Base-by-base conservation (phyloP, 352 stramenopile species). In the Phytophthora multivora region DNA sequence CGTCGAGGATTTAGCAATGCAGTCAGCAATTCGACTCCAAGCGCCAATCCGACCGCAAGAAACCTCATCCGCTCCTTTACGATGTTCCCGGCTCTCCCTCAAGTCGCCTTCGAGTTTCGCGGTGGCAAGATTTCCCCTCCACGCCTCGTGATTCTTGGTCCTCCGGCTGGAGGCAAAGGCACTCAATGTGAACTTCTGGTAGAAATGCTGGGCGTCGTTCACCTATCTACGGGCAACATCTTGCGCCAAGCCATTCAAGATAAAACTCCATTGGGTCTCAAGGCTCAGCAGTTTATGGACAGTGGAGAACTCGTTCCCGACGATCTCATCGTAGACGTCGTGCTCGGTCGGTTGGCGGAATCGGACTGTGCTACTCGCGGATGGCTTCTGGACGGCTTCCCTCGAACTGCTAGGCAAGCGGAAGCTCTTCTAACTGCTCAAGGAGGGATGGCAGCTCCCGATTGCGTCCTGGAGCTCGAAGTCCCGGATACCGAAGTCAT, bases 401-500 rank as follows among this genome's bases (percentile, higher is more conserved):
- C 95, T 2, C 83, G 94, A 47, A 98, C 93, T 7, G 66, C 71
- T 12, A 66, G 50, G 1, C 91, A 98, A 62, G 93, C 92, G 6
- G 63, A 92, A 33, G 87, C 88, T 18, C 79, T 98, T 36, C 28
- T 90, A 4, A 53, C 43, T 76, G 69, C 75, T 15, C 39, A 72
- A 26, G 19, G 66, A 61, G 89, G 90, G 9, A 77, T 97, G 36
- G 59, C 82, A 15, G 82, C 89, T 1, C 84, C 70, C 0, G 70
- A 98, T 23, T 74, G 63, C 43, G 95, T 98, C 23, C 63, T 99
- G 26, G 88, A 98, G 46, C 84, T 99, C 16, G 73, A 98, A 50
- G 93, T 99, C 5, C 93, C 95, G 0, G 96, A 99, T 65, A 80
- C 92, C 5, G 89, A 98, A 46, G 86, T 99, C 2, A 85, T 98